phyloP scores from a whole-genome alignment of 2,329 filamentous ascomycete genomes.

The Fusarium veterinarium region DNA sequence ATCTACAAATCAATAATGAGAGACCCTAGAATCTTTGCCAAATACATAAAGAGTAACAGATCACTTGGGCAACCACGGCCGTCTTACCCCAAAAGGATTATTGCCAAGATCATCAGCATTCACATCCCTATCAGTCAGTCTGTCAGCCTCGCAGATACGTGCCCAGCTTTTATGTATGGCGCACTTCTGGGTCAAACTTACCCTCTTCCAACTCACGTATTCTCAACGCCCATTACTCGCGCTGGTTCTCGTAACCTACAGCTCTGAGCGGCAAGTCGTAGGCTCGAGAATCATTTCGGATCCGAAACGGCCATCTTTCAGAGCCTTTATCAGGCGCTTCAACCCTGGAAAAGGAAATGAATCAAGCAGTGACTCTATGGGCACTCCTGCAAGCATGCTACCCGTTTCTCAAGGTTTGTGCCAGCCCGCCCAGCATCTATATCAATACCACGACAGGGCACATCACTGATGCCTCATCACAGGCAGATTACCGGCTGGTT shows the following conservation, averaged over 20 bases:
- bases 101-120: neutral
- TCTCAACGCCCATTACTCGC: rapidly evolving
- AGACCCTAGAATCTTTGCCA: rapidly evolving
- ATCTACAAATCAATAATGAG: rapidly evolving
- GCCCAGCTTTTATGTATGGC: neutral
- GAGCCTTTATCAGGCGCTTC: neutral
- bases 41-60: rapidly evolving
- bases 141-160: neutral
- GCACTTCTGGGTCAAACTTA: neutral
- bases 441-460: rapidly evolving
- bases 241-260: rapidly evolving
- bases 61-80: neutral
- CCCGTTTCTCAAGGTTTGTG: neutral
- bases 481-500: neutral
- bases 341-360: neutral
- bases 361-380: neutral
- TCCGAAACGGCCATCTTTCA: rapidly evolving
- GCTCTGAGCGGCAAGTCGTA: neutral
- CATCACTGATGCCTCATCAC: neutral
- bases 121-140: neutral
- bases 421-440: neutral
- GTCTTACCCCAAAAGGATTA: rapidly evolving
- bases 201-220: neutral
- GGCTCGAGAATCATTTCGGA: neutral
- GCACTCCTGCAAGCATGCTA: rapidly evolving